Evolutionary conservation across 345 rosid species (phyloP), one percentile per base, ranked within the genome.

Genomic region (Odontarrhena argentea): DNA sequence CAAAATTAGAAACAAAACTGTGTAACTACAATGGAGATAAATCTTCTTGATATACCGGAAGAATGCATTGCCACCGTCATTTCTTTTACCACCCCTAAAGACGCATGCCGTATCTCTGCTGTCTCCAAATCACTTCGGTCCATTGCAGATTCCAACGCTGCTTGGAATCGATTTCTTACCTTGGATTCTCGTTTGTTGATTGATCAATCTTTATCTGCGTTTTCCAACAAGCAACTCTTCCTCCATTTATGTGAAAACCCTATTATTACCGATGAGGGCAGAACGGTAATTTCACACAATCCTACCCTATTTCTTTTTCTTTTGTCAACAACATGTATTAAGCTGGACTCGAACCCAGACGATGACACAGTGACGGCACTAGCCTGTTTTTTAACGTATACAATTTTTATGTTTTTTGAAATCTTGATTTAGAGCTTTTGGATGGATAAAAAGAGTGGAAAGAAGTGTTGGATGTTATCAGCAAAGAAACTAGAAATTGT

Each of bases 391-490:
- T 18, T 18, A 18, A 18, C 22, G 22, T 18, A 18, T 18, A 18
- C 22, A 18, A 18, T 18, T 18, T 28, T 28, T 28, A 28, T 28
- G 5, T 28, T 28, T 2, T 28, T 28, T 28, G 3, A 28, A 28
- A 28, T 28, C 32, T 28, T 28, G 5, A 28, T 28, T 40, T 60
- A 74, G 76, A 68, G 83, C 78, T 78, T 78, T 54, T 74, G 45
- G 18, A 63, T 81, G 76, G 78, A 77, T 25, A 71, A 67, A 26
- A 38, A 13, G 38, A 84, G 64, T 54, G 82, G 87, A 63, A 81
- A 77, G 68, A 73, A 76, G 45, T 79, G 85, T 57, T 77, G 58
- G 74, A 81, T 83, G 87, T 36, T 81, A 56, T 77, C 87, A 0
- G 63, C 85, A 0, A 76, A 75, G 70, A 78, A 72, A 11, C 83